A percentile compares a stretch with the other conserved stretches of the same genome.
Conservation (phyloP, 2,329 filamentous ascomycete species). For the Monilinia laxa region DNA sequence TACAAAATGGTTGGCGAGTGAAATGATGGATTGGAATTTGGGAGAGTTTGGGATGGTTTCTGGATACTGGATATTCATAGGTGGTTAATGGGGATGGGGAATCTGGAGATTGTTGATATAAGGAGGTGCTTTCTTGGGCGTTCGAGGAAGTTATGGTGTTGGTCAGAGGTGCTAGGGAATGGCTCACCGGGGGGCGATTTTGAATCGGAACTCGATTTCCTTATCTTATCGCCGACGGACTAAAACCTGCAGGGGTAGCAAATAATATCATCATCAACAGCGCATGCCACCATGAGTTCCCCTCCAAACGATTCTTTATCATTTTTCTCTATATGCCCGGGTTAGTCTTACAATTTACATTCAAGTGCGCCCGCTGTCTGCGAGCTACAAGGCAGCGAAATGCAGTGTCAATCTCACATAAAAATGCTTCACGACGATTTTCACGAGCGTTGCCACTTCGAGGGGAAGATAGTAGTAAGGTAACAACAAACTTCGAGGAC, state of each 20-base stretch:
- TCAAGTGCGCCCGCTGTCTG: slow-evolving; percentile 36
- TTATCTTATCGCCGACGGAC: slow-evolving; percentile 17
- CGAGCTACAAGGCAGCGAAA: slow-evolving; percentile 32
- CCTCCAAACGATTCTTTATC: neutral
- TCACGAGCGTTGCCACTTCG: slow-evolving; percentile 34
- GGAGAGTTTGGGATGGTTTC: no score
- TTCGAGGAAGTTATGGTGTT: no score
- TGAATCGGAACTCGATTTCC: neutral
- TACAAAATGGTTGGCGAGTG: no score
- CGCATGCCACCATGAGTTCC: neutral
- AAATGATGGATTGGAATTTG: no score
- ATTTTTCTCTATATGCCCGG: slow-evolving; percentile 37
- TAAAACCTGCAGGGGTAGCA: slow-evolving; percentile 10
- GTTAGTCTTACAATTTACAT: slow-evolving; percentile 29
- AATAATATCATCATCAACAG: neutral
- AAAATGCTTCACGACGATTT: slow-evolving; percentile 25
- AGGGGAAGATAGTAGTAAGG: slow-evolving; percentile 25
- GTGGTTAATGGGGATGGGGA: no score
- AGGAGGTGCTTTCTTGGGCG: no score
- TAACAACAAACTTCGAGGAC: slow-evolving; percentile 21
- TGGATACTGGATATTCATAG: no score
- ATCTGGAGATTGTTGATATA: no score
- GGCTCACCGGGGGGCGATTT: neutral
- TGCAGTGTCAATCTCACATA: slow-evolving; percentile 27
- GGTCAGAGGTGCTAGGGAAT: neutral